These are phyloP conservation scores for Globisporangium megalacanthum DNA, from an alignment of 352 stramenopile genomes.

Conservation along the genomic window DNA sequence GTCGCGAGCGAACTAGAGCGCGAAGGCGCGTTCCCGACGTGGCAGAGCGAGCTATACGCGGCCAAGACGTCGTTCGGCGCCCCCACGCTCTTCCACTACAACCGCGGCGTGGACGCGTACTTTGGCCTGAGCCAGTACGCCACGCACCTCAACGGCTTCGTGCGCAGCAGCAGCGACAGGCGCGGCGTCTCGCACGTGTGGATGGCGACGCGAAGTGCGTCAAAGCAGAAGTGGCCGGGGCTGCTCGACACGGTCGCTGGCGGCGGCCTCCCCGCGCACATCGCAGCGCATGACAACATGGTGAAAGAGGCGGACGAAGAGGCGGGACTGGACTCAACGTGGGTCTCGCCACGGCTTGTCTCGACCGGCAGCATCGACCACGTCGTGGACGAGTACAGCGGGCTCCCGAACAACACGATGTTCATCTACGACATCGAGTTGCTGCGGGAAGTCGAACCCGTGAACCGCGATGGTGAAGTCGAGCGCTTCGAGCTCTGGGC, in stretches of 20 bases:
- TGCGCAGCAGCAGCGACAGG: constrained; percentile 18
- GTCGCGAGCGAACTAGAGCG: constrained; percentile 35
- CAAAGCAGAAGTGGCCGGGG: constrained; percentile 46
- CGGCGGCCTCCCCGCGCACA: constrained; percentile 42
- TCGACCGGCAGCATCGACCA: constrained; percentile 52
- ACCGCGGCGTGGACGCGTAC: constrained; percentile 52
- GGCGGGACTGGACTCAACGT: constrained; percentile 34
- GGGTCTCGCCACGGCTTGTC: constrained; percentile 27
- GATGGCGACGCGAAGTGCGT: constrained; percentile 47
- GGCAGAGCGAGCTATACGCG: constrained; percentile 61
- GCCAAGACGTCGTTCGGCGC: constrained; percentile 40
- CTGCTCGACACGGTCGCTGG: constrained; percentile 59
- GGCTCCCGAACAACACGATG: constrained; percentile 68
- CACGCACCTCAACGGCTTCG: constrained; percentile 69
- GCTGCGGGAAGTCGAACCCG: constrained; percentile 23
- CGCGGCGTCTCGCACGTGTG: constrained; percentile 39
- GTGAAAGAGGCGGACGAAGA: constrained; percentile 67
- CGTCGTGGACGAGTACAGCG: constrained; percentile 40
- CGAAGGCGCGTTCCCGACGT: constrained; percentile 43
- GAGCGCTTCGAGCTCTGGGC: constrained; percentile 52
- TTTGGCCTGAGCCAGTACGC: constrained; percentile 67
- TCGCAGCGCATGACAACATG: constrained; percentile 62
- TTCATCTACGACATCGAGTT: constrained; percentile 65
- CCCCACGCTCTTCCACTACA: constrained; percentile 48
- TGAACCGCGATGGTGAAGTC: constrained; percentile 57